Conservation (phyloP, 2,329 filamentous ascomycete species). For the Drechslerella coelobrocha region DNA sequence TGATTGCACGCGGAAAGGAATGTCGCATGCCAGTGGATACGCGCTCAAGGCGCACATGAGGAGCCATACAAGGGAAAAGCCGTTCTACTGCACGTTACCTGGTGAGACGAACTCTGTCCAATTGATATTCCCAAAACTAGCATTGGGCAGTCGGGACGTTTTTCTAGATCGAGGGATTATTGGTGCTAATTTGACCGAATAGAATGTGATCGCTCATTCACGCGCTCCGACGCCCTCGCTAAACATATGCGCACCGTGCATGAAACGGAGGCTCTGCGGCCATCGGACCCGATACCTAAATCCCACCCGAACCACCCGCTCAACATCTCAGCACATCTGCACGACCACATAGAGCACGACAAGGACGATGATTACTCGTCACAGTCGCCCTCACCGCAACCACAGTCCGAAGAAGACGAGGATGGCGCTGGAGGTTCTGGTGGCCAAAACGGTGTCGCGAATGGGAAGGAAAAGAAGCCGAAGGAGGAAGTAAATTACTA, state of each 20-base stretch:
- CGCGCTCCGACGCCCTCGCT: slow-evolving; percentile 89
- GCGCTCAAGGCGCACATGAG: slow-evolving; percentile 96
- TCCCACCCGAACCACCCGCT: slow-evolving; percentile 63
- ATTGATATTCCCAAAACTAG: background rate
- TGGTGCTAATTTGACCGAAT: slow-evolving; percentile 20
- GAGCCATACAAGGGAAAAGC: slow-evolving; percentile 96
- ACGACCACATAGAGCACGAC: slow-evolving; percentile 53
- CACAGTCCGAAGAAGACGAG: slow-evolving; percentile 34
- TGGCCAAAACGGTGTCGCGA: slow-evolving; percentile 31
- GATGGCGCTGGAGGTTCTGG: background rate
- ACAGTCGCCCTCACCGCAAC: slow-evolving; percentile 25
- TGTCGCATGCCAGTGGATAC: slow-evolving; percentile 93
- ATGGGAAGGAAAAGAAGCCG: slow-evolving; percentile 43
- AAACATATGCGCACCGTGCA: slow-evolving; percentile 99
- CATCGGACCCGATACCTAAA: slow-evolving; percentile 76
- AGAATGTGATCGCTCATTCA: slow-evolving; percentile 98
- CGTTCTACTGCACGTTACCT: slow-evolving; percentile 93
- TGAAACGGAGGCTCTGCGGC: slow-evolving; percentile 91
- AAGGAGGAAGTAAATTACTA: slow-evolving; percentile 51
- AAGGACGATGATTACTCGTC: slow-evolving; percentile 48
- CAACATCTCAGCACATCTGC: slow-evolving; percentile 57
- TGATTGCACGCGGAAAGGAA: slow-evolving; percentile 84
- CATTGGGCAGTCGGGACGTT: too few species aligned
- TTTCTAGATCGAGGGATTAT: background rate
- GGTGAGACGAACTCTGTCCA: slow-evolving; percentile 64